Evolutionary conservation across 805 yeast species (phyloP), one percentile per base, ranked within the genome.

Genomic region (Candida maesae): DNA sequence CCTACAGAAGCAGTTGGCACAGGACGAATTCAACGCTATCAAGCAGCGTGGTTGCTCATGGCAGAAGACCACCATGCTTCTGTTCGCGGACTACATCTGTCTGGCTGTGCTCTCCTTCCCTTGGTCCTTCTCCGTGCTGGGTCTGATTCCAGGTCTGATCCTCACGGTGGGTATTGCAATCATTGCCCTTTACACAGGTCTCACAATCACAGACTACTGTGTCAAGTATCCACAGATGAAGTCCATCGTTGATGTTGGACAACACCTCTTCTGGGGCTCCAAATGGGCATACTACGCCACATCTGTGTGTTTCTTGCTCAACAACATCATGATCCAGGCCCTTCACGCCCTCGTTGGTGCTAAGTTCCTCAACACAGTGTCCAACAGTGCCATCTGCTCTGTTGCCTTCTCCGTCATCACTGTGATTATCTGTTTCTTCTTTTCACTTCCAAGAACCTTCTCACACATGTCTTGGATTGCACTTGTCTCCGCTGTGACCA

Each of bases 41-140:
- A 65, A 75, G 54, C 76, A 73, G 49, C 59, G 73, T 36, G 63
- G 70, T 16, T 75, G 81, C 47, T 69, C 79, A 20, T 77, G 81
- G 81, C 71, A 68, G 49, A 72, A 66, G 47, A 74, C 81, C 0
- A 78, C 81, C 1, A 79, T 78, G 4, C 63, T 77, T 30, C 61
- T 77, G 38, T 71, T 76, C 42, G 70, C 78, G 2, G 81, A 77
- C 53, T 77, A 77, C 54, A 74, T 76, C 16, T 78, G 81, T 50
- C 62, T 77, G 46, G 82, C 82, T 11, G 73, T 74, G 42, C 67
- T 77, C 75, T 72, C 79, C 11, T 77, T 77, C 53, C 83, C 83
- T 1, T 75, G 81, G 80, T 72, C 79, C 11, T 77, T 72, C 49
- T 73, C 81, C 5, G 76, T 76, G 2, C 58, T 77, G 14, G 82